Conservation (phyloP, 1,284 basidiomycete genomes). For the Ceratobasidium sp. region DNA sequence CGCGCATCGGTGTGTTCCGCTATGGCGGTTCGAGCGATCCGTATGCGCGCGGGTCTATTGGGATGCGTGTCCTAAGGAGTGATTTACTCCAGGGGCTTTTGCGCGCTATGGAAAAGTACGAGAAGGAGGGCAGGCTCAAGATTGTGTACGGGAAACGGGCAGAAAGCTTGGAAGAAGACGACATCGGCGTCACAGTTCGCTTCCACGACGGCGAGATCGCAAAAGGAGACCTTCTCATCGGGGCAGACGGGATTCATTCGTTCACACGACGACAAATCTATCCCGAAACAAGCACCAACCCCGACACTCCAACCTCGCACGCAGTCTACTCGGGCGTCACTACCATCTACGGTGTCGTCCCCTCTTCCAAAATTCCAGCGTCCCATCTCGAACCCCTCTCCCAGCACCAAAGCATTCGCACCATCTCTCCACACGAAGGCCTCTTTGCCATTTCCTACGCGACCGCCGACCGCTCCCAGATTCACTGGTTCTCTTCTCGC, state of each 20-base stretch:
- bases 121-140: conserved; percentile 35
- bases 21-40: conserved; percentile 35
- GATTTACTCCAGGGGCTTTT: conserved; percentile 37
- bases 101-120: conserved; percentile 34
- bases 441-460: conserved; percentile 41
- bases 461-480: conserved; percentile 26
- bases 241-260: conserved; percentile 36
- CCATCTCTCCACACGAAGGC: conserved; percentile 42
- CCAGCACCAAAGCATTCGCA: conserved; percentile 40
- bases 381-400: conserved; percentile 31
- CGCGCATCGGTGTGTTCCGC: conserved; percentile 30
- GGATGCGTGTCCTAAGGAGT: conserved; percentile 35
- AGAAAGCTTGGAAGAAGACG: conserved; percentile 24
- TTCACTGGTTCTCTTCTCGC: conserved; percentile 40
- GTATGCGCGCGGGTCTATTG: conserved; percentile 39
- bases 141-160: conserved; percentile 39
- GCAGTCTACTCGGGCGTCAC: conserved; percentile 42
- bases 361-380: conserved; percentile 25
- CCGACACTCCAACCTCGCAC: not conserved
- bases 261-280: conserved; percentile 34
- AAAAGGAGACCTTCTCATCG: conserved; percentile 34
- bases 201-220: conserved; percentile 20
- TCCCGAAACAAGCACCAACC: not conserved
- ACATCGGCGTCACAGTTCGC: conserved; percentile 1
- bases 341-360: conserved; percentile 41